phyloP scores from a whole-genome alignment of 2,329 filamentous ascomycete genomes.

The Cadophora sp. region DNA sequence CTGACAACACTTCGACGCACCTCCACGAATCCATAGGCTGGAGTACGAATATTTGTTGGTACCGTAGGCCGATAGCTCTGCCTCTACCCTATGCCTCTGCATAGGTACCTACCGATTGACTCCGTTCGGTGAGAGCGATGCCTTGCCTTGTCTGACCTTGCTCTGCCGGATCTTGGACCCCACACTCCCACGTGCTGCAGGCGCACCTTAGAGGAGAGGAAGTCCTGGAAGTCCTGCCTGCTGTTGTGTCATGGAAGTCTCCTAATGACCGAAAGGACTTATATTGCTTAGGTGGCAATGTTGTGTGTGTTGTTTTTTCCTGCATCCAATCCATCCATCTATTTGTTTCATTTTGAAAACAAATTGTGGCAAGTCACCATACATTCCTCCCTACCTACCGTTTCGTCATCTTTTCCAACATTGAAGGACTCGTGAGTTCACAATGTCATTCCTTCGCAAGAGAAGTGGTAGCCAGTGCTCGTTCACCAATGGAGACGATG shows the following conservation, averaged over 20 bases:
- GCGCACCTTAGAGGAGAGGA: conserved; percentile 18
- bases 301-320: conserved; percentile 24
- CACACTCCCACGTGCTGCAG: conserved; percentile 26
- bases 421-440: conserved; percentile 21
- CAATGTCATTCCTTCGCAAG: conserved; percentile 39
- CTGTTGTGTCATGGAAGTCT: conserved; percentile 16
- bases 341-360: conserved; percentile 16
- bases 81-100: no score
- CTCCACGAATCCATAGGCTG: conserved; percentile 25
- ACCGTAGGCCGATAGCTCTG: not conserved
- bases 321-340: conserved; percentile 23
- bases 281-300: conserved; percentile 37
- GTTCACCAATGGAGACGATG: conserved; percentile 36
- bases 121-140: conserved; percentile 28
- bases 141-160: not conserved
- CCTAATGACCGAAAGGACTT: conserved; percentile 26
- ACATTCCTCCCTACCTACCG: not conserved
- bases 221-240: conserved; percentile 38
- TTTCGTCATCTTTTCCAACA: conserved; percentile 6
- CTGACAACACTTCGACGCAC: conserved; percentile 21
- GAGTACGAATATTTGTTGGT: conserved; percentile 15
- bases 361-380: conserved; percentile 26
- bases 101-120: conserved; percentile 17
- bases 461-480: conserved; percentile 39
- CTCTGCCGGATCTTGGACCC: conserved; percentile 18